Conservation (phyloP, 108 stramenopile species). For the Ochromonas danica region DNA sequence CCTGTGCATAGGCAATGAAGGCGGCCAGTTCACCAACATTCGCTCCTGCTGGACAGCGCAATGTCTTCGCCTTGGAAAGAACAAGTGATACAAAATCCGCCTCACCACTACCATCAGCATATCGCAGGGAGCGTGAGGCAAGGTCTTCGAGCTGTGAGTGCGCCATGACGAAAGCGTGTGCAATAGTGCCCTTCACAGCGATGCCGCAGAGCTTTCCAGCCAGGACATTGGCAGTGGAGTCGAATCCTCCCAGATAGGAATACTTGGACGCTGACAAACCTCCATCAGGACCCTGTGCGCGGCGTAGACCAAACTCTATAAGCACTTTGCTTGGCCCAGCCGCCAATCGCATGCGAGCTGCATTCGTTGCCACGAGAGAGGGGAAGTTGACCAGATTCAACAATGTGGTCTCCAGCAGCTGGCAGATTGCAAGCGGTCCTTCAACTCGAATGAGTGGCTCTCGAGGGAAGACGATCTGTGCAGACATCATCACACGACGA, state of each 20-base stretch:
- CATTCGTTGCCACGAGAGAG: slow-evolving; percentile 87
- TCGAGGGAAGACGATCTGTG: not conserved
- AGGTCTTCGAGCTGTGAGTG: slow-evolving; percentile 74
- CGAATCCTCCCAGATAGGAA: slow-evolving; percentile 87
- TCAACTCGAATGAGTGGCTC: slow-evolving; percentile 69
- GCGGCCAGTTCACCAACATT: slow-evolving; percentile 94
- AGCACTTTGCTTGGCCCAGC: slow-evolving; percentile 67
- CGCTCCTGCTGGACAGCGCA: slow-evolving; percentile 52
- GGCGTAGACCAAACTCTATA: slow-evolving; percentile 92
- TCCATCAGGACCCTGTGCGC: slow-evolving; percentile 97
- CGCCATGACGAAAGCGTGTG: slow-evolving; percentile 89
- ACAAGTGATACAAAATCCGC: slow-evolving; percentile 39
- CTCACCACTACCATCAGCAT: not conserved
- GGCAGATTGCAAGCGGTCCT: slow-evolving; percentile 82
- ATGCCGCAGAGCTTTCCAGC: slow-evolving; percentile 82
- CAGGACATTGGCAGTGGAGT: slow-evolving; percentile 88
- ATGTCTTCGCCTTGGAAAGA: not conserved
- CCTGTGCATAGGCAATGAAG: slow-evolving; percentile 87
- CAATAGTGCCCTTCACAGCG: slow-evolving; percentile 85
- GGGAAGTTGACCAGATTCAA: slow-evolving; percentile 91
- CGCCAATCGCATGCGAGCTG: slow-evolving; percentile 87
- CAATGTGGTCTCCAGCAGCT: slow-evolving; percentile 92
- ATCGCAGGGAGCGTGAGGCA: not conserved
- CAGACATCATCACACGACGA: not conserved
- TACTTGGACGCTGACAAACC: slow-evolving; percentile 83